A percentile compares a stretch with the other conserved stretches of the same genome.
Evolutionary conservation across 352 stramenopile genomes (phyloP).

Genomic region (Globisporangium recalcitrans): DNA sequence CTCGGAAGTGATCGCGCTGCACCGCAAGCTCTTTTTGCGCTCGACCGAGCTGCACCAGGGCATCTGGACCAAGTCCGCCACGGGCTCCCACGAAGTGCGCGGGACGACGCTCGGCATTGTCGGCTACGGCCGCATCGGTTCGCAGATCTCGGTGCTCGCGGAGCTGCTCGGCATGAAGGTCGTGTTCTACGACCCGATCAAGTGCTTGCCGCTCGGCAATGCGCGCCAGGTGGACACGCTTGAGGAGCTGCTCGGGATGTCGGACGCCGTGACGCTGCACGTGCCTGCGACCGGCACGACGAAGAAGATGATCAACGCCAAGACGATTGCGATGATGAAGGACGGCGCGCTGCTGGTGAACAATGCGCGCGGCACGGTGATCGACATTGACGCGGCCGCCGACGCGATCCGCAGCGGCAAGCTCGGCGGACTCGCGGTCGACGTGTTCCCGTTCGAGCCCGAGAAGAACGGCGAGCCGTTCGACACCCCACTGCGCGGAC

Average conservation of each 20-base stretch:
- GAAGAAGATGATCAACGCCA: constrained; percentile 90
- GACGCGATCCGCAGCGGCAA: constrained; percentile 86
- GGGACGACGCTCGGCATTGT: constrained; percentile 78
- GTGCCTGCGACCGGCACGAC: constrained; percentile 92
- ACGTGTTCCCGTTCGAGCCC: constrained; percentile 89
- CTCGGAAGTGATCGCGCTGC: constrained; percentile 72
- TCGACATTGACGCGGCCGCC: constrained; percentile 92
- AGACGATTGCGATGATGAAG: constrained; percentile 89
- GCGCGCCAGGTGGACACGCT: constrained; percentile 83
- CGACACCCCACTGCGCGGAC: constrained; percentile 82
- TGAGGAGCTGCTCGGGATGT: constrained; percentile 72
- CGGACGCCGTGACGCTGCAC: constrained; percentile 94
- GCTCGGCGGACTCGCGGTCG: constrained; percentile 75
- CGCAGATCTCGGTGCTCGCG: constrained; percentile 74
- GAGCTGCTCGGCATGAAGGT: constrained; percentile 92
- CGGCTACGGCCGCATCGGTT: constrained; percentile 79
- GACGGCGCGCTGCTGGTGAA: constrained; percentile 91
- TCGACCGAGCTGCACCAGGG: constrained; percentile 73
- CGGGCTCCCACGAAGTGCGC: constrained; percentile 73
- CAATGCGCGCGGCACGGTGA: constrained; percentile 92
- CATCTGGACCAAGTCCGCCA: constrained; percentile 78
- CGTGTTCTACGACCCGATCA: constrained; percentile 92
- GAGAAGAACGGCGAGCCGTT: constrained; percentile 79
- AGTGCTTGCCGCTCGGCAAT: constrained; percentile 67
- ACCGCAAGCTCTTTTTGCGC: constrained; percentile 78